phyloP scores from a whole-genome alignment of 1,139 yeast species.

The Kurtzmaniella quercitrusa region DNA sequence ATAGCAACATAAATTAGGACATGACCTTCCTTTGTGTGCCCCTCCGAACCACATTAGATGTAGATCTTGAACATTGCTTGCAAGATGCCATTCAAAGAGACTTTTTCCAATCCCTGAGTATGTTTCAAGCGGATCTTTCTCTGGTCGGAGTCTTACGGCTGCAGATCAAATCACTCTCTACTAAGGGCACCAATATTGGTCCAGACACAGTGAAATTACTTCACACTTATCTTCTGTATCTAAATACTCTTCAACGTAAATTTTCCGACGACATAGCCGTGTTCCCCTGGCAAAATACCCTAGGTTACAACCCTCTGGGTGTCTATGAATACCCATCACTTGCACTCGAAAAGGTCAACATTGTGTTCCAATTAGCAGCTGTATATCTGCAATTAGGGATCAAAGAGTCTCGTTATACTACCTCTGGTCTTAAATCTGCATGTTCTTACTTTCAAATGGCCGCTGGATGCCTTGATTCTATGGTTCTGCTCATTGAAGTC shows the following conservation, averaged over 20 bases:
- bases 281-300: slow-evolving; percentile 70
- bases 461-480: slow-evolving; percentile 56
- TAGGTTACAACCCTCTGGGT: slow-evolving; percentile 46
- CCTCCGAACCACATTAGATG: slow-evolving; percentile 43
- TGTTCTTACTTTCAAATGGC: slow-evolving; percentile 65
- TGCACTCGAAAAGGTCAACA: slow-evolving; percentile 55
- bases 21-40: slow-evolving; percentile 50
- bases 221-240: slow-evolving; percentile 27
- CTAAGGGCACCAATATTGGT: slow-evolving; percentile 5
- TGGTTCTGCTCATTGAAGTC: slow-evolving; percentile 4
- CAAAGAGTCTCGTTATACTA: slow-evolving; percentile 37
- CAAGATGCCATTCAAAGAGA: slow-evolving; percentile 50
- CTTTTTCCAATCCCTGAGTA: slow-evolving; percentile 61
- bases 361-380: slow-evolving; percentile 68
- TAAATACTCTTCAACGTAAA: slow-evolving; percentile 27
- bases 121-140: slow-evolving; percentile 47
- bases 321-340: slow-evolving; percentile 44
- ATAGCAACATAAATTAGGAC: too few relatives aligned
- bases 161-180: background rate
- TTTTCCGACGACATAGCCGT: slow-evolving; percentile 43
- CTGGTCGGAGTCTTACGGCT: slow-evolving; percentile 1
- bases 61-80: slow-evolving; percentile 45
- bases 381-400: slow-evolving; percentile 55
- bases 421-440: slow-evolving; percentile 57
- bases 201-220: slow-evolving; percentile 16